Conservation (phyloP, 208 protist genomes). For the Wallacemonas sp. region DNA sequence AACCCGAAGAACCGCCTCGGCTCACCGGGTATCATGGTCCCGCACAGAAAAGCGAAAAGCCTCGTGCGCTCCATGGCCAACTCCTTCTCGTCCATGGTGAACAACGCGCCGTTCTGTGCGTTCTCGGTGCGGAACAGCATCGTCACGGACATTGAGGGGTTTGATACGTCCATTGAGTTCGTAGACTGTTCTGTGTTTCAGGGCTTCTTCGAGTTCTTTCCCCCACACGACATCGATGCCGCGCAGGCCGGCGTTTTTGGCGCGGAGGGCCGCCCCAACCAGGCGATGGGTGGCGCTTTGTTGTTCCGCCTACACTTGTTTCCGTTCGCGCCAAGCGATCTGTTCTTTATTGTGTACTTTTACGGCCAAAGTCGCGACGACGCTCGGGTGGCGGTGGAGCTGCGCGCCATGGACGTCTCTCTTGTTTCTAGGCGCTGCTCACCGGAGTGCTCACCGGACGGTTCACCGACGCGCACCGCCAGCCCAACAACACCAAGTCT, state of each 20-base stretch:
- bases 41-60: slow-evolving; percentile 14
- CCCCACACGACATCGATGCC: slow-evolving; percentile 20
- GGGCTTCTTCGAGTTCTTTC: slow-evolving; percentile 59
- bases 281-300: slow-evolving; percentile 31
- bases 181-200: slow-evolving; percentile 21
- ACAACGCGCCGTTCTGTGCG: slow-evolving; percentile 31
- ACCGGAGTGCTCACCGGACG: slow-evolving; percentile 10
- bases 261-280: slow-evolving; percentile 21
- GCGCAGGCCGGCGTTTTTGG: slow-evolving; percentile 32
- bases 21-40: slow-evolving; percentile 46
- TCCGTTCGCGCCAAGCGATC: slow-evolving; percentile 17
- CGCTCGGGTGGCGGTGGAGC: slow-evolving; percentile 27
- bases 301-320: slow-evolving; percentile 25
- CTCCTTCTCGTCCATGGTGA: slow-evolving; percentile 36
- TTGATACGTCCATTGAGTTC: slow-evolving; percentile 29
- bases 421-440: slow-evolving; percentile 17
- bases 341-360: slow-evolving; percentile 47
- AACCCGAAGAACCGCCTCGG: slow-evolving; percentile 34
- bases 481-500: neutral
- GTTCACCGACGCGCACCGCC: slow-evolving; percentile 18
- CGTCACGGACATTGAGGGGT: slow-evolving; percentile 25
- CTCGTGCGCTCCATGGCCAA: slow-evolving; percentile 30
- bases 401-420: slow-evolving; percentile 21
- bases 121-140: slow-evolving; percentile 46
- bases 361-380: slow-evolving; percentile 16